phyloP scores from a whole-genome alignment of 202 grass and related monocot species.

The Cymbopogon flexuosus region DNA sequence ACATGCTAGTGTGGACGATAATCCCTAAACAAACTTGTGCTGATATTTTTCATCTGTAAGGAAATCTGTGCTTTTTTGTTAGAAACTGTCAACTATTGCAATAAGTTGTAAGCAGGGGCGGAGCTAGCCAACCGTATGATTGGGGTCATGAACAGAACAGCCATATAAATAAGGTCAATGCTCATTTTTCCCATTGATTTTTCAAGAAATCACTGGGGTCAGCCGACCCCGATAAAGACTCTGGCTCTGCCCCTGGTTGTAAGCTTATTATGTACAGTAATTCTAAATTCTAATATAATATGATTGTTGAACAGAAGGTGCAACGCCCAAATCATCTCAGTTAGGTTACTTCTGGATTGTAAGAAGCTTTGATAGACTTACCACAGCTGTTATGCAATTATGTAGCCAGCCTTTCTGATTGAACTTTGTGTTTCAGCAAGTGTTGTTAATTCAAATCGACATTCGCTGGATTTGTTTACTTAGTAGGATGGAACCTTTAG shows the following conservation, averaged over 20 bases:
- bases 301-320: background rate
- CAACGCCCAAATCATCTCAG: background rate
- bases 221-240: too few relatives aligned
- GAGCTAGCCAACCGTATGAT: too few relatives aligned
- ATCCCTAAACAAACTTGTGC: background rate
- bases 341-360: background rate
- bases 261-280: background rate
- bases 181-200: too few relatives aligned
- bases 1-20: background rate
- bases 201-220: too few relatives aligned
- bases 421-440: background rate
- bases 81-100: slow-evolving; percentile 18
- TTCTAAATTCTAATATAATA: slow-evolving; percentile 4
- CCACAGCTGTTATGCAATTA: background rate
- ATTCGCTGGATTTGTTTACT: background rate
- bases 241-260: too few relatives aligned
- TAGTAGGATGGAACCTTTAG: background rate
- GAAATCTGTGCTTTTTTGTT: background rate
- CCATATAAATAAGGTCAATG: too few relatives aligned
- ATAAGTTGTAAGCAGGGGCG: too few relatives aligned
- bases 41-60: background rate
- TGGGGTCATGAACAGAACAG: too few relatives aligned
- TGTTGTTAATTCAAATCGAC: background rate
- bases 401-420: background rate
- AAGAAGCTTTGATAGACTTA: slow-evolving; percentile 5